Evolutionary conservation across 371 early-diverging fungal species (phyloP), one percentile per base, ranked within the genome.

Genomic region (Zopfochytrium polystomum): DNA sequence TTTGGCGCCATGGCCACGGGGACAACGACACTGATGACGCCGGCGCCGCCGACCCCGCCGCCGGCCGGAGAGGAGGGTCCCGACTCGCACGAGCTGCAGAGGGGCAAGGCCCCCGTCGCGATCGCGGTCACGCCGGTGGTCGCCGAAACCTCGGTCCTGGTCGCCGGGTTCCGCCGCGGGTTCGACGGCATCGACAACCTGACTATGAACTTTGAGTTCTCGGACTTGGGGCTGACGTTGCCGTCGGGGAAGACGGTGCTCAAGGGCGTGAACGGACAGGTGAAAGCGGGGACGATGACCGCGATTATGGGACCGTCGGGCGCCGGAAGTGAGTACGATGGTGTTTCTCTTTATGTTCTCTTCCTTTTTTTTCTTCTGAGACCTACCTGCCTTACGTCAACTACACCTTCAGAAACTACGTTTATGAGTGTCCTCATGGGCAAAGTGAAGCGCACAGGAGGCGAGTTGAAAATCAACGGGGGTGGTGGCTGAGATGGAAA

Each of bases 231-330:
- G 2, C 61, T 86, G 23, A 70, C 55, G 7, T 67, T 87, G 5
- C 76, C 83, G 9, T 77, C 73, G 42, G 86, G 84, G 15, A 73
- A 77, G 1, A 68, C 70, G 18, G 77, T 87, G 43, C 72, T 87
- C 62, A 63, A 70, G 67, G 76, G 75, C 45, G 79, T 85, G 27
- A 54, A 58, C 6, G 86, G 86, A 2, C 55, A 63, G 15, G 67
- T 87, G 27, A 49, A 62, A 20, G 55, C 77, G 2, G 85, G 84
- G 5, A 70, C 83, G 34, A 73, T 81, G 31, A 81, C 82, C 23
- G 89, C 87, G 23, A 88, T 93, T 64, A 85, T 93, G 85, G 93
- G 91, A 1, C 85, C 89, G 2, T 81, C 80, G 0, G 90, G 93
- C 35, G 42, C n/a, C n/a, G n/a, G n/a, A n/a, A n/a, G n/a, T n/a